Conservation (phyloP, 108 stramenopile species). For the Fragilariopsis cylindrus region DNA sequence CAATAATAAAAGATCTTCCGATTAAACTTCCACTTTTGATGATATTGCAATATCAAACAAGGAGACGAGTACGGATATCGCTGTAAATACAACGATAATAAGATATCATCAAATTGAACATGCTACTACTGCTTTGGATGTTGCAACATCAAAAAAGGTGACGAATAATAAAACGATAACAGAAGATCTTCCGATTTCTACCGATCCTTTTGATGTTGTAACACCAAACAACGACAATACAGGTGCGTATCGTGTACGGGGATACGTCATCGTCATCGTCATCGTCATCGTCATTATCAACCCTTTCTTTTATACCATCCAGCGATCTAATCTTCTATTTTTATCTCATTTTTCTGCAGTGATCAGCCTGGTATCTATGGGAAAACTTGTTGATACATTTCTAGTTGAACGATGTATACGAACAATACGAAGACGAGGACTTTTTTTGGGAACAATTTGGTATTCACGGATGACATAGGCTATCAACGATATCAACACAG, state of each 20-base stretch:
- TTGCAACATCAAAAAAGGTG: background rate
- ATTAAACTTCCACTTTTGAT: background rate
- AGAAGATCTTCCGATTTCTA: background rate
- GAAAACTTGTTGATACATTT: constrained; percentile 4
- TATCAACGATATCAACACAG: constrained; percentile 3
- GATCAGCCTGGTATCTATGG: constrained; percentile 11
- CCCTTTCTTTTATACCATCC: background rate
- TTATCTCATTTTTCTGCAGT: background rate
- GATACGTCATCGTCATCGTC: background rate
- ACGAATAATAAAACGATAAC: background rate
- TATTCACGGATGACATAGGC: constrained; percentile 12
- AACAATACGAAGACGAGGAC: background rate
- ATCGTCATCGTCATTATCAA: background rate
- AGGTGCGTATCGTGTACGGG: background rate
- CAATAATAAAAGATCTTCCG: background rate
- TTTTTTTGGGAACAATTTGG: background rate
- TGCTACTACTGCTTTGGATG: background rate
- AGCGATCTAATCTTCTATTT: too few relatives aligned
- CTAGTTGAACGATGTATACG: constrained; percentile 15
- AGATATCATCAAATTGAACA: background rate
- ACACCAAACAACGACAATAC: constrained; percentile 2
- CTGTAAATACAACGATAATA: background rate
- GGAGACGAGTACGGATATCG: background rate
- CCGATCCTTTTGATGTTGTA: background rate
- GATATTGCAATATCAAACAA: too few relatives aligned